Evolutionary conservation across 768 basidiomycete genomes (phyloP).

Genomic region (Pisolithus sp.): DNA sequence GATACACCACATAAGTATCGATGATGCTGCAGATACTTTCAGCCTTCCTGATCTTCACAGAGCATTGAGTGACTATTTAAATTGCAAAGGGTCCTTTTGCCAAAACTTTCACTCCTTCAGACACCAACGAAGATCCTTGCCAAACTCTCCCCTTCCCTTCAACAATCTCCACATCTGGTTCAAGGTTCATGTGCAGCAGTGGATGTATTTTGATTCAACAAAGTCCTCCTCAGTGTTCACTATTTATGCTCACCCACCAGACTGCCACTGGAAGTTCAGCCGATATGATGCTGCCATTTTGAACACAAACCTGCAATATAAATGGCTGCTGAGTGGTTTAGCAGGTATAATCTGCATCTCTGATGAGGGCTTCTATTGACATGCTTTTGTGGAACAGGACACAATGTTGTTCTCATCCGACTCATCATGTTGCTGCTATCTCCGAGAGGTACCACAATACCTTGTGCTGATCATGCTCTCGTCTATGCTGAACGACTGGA

Average conservation of each 20-base stretch:
- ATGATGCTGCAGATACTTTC: too few species aligned
- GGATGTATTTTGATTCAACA: too few species aligned
- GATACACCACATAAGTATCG: too few species aligned
- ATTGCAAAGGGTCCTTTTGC: too few species aligned
- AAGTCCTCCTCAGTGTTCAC: conserved; percentile 3
- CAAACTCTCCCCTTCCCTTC: too few species aligned
- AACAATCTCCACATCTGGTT: too few species aligned
- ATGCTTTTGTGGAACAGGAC: not conserved
- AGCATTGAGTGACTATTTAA: too few species aligned
- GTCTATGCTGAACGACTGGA: conserved; percentile 23
- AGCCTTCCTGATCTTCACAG: too few species aligned
- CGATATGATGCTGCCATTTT: conserved; percentile 16
- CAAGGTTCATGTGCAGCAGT: too few species aligned
- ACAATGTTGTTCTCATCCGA: conserved; percentile 11
- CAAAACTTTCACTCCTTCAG: too few species aligned
- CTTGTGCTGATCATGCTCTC: conserved; percentile 9
- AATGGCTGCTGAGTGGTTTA: conserved; percentile 13
- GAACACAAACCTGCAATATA: conserved; percentile 11
- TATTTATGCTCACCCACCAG: conserved; percentile 16
- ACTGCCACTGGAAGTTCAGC: conserved; percentile 13
- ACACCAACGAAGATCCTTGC: too few species aligned
- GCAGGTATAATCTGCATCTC: conserved; percentile 2
- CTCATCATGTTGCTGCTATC: conserved; percentile 11
- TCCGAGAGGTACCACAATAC: not conserved
- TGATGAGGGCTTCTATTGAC: not conserved